Conservation (phyloP, 768 basidiomycete genomes). For the Russula emetica region DNA sequence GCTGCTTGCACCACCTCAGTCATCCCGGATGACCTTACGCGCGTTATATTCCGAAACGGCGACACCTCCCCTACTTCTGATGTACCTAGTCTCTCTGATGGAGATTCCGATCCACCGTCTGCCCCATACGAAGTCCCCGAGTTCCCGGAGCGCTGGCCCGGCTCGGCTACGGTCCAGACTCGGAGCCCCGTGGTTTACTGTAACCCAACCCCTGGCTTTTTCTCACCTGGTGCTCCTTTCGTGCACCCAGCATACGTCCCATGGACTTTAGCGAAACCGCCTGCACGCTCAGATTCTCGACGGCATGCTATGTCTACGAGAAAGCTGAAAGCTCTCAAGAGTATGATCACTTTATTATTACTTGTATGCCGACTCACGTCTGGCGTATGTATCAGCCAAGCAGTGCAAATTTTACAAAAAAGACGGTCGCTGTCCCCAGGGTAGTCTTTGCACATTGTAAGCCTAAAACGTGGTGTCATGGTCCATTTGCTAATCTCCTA, state of each 20-base stretch:
- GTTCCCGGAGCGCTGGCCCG: constrained; percentile 24
- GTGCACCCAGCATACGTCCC: constrained; percentile 8
- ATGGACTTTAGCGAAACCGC: neutral
- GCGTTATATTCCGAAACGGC: constrained; percentile 13
- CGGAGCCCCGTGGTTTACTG: constrained; percentile 16
- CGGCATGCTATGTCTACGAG: constrained; percentile 16
- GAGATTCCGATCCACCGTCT: constrained; percentile 22
- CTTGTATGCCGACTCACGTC: neutral
- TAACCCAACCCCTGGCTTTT: constrained; percentile 12
- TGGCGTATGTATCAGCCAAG: constrained; percentile 17
- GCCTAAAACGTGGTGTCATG: neutral
- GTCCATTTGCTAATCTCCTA: neutral
- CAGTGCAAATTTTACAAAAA: constrained; percentile 26
- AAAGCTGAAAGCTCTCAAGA: constrained; percentile 25
- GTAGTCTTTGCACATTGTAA: constrained; percentile 27
- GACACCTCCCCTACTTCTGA: constrained; percentile 16
- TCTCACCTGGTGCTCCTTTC: constrained; percentile 17
- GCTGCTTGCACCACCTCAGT: neutral
- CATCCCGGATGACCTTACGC: constrained; percentile 7
- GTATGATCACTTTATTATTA: constrained; percentile 7
- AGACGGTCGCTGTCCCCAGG: constrained; percentile 25
- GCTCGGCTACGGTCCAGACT: constrained; percentile 14
- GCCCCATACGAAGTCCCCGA: constrained; percentile 23
- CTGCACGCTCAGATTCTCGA: constrained; percentile 11
- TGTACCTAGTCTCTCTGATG: constrained; percentile 26